phyloP scores from a whole-genome alignment of 345 rosid genomes.

The Populus simonii region DNA sequence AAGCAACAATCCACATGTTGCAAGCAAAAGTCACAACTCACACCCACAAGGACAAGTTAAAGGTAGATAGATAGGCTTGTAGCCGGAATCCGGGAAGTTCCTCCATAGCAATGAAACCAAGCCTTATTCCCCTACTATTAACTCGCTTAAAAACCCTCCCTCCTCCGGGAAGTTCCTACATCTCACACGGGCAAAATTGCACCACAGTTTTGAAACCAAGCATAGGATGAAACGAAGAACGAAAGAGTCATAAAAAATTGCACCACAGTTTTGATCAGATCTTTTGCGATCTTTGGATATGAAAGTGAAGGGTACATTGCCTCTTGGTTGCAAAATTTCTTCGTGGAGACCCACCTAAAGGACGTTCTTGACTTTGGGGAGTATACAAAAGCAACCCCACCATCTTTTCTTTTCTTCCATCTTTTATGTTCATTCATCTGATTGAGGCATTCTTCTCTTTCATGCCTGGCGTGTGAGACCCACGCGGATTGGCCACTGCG shows the following conservation, averaged over 20 bases:
- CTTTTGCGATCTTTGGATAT: neutral
- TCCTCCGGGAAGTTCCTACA: no score
- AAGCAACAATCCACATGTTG: neutral
- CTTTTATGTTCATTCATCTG: no score
- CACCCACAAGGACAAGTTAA: neutral
- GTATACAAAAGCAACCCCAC: neutral
- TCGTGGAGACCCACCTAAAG: neutral
- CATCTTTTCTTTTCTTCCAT: no score
- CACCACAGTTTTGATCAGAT: neutral
- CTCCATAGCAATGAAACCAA: neutral
- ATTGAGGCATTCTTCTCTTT: no score
- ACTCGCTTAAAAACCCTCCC: neutral
- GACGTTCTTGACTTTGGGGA: neutral
- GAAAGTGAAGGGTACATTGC: neutral
- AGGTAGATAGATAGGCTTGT: neutral
- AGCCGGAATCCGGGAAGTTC: neutral
- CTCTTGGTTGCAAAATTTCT: no score
- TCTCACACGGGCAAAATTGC: no score
- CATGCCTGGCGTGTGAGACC: no score
- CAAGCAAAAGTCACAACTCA: neutral
- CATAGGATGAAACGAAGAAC: no score
- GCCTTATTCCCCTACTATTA: no score
- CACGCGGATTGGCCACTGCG: no score
- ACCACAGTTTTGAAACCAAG: no score
- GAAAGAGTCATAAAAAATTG: no score